These are phyloP conservation scores for Theileria sp. DNA, from an alignment of 169 alveolate genomes.

Conservation along the genomic window DNA sequence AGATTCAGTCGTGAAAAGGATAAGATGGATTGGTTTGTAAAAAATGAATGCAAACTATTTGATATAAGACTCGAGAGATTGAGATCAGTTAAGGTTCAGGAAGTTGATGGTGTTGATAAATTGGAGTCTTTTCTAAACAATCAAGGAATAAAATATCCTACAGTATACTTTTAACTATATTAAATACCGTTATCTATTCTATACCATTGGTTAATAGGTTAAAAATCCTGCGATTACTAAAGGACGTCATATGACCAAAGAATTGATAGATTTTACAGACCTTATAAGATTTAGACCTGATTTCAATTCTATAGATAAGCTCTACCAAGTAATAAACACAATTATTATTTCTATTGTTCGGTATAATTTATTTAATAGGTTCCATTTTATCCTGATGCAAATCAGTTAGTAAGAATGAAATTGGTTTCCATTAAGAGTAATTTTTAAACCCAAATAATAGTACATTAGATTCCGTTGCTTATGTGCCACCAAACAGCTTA, in stretches of 20 bases:
- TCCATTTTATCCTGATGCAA: conserved; percentile 79
- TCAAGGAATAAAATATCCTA: conserved; percentile 69
- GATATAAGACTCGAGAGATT: conserved; percentile 72
- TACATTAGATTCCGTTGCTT: conserved; percentile 40
- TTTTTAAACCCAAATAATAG: conserved; percentile 21
- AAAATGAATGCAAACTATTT: conserved; percentile 75
- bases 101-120: conserved; percentile 70
- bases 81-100: conserved; percentile 58
- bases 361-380: conserved; percentile 39
- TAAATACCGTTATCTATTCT: neutral
- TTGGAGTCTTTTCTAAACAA: conserved; percentile 69
- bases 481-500: conserved; percentile 70
- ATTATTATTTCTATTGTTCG: neutral
- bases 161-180: conserved; percentile 29
- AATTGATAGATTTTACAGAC: conserved; percentile 36
- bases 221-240: conserved; percentile 16
- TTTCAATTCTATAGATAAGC: conserved; percentile 46
- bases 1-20: conserved; percentile 74
- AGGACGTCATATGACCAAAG: conserved; percentile 24
- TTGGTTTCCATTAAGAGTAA: conserved; percentile 49
- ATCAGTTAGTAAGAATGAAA: conserved; percentile 62
- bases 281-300: conserved; percentile 44
- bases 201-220: conserved; percentile 2
- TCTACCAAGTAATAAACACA: conserved; percentile 61
- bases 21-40: conserved; percentile 82